Evolutionary conservation across 2,329 filamentous ascomycete species (phyloP).

Genomic region (Harringtonia aguacate): DNA sequence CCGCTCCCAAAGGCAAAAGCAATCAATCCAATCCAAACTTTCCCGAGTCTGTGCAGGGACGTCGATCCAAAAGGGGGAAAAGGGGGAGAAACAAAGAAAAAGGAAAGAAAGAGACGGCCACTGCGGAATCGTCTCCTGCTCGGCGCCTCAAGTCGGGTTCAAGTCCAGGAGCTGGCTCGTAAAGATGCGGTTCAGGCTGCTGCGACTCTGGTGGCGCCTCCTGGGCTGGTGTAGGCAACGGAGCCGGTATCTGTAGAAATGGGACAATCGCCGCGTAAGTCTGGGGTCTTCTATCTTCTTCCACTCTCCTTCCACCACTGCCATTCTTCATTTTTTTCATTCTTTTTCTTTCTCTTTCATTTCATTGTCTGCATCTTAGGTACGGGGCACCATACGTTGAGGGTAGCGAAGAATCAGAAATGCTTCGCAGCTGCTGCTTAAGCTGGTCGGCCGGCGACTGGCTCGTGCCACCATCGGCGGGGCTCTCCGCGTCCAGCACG

Average conservation of each 20-base stretch:
- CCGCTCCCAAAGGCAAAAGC: too few relatives aligned
- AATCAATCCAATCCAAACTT: too few relatives aligned
- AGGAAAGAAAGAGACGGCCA: too few relatives aligned
- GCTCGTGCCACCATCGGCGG: conserved; percentile 8
- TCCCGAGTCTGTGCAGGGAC: too few relatives aligned
- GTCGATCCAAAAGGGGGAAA: too few relatives aligned
- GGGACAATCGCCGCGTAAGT: too few relatives aligned
- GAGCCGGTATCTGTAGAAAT: conserved; percentile 13
- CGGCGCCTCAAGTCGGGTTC: conserved; percentile 11
- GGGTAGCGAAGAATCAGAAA: conserved; percentile 15
- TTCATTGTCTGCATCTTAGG: too few relatives aligned
- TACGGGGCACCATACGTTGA: conserved; percentile 9
- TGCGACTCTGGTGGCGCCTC: conserved; percentile 16
- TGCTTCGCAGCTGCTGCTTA: conserved; percentile 16
- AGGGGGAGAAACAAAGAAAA: too few relatives aligned
- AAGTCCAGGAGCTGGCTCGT: conserved; percentile 16
- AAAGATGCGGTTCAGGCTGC: conserved; percentile 16
- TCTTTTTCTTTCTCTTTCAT: too few relatives aligned
- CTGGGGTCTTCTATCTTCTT: too few relatives aligned
- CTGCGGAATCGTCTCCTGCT: not conserved
- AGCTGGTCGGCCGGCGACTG: conserved; percentile 16
- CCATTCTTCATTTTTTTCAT: too few relatives aligned
- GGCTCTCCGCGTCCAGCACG: conserved; percentile 2
- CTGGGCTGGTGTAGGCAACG: conserved; percentile 15
- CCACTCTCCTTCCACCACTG: too few relatives aligned